Conservation (phyloP, 1,139 yeast genomes). For the Protomyces pachydermus region DNA sequence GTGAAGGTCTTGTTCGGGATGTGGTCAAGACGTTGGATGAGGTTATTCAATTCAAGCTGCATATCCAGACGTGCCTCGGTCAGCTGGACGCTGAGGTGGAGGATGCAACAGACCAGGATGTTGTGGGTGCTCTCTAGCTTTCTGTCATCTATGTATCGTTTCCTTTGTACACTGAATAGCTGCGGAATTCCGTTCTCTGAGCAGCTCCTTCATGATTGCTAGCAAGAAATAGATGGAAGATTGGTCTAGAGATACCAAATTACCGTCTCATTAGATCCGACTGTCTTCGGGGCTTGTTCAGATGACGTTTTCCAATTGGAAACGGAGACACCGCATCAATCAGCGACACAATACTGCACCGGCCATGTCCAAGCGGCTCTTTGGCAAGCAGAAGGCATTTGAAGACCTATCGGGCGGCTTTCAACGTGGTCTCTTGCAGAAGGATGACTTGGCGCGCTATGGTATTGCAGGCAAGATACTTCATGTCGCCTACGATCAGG, state of each 20-base stretch:
- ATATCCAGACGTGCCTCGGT: constrained; percentile 53
- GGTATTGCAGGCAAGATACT: constrained; percentile 58
- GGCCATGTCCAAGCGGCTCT: not conserved
- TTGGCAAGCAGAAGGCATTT: constrained; percentile 2
- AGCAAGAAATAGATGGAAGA: too few species aligned
- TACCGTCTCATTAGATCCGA: too few species aligned
- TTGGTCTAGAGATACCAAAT: too few species aligned
- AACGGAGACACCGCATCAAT: too few species aligned
- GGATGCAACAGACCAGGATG: not conserved
- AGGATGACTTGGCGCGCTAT: constrained; percentile 44
- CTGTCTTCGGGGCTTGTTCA: too few species aligned
- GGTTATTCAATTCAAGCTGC: constrained; percentile 60
- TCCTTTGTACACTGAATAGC: not conserved
- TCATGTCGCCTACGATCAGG: constrained; percentile 76
- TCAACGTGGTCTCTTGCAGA: not conserved
- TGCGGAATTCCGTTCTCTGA: too few species aligned
- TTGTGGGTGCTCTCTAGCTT: not conserved
- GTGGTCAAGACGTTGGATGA: constrained; percentile 55
- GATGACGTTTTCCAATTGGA: too few species aligned
- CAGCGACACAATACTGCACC: not conserved
- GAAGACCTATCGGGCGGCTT: constrained; percentile 6
- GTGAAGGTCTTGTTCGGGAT: constrained; percentile 50
- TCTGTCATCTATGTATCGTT: not conserved
- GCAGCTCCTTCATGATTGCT: too few species aligned
- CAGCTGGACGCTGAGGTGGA: not conserved